A percentile compares a stretch with the other conserved stretches of the same genome.
phyloP scores from a whole-genome alignment of 2,329 filamentous ascomycete genomes.

The Orbilia javanica region DNA sequence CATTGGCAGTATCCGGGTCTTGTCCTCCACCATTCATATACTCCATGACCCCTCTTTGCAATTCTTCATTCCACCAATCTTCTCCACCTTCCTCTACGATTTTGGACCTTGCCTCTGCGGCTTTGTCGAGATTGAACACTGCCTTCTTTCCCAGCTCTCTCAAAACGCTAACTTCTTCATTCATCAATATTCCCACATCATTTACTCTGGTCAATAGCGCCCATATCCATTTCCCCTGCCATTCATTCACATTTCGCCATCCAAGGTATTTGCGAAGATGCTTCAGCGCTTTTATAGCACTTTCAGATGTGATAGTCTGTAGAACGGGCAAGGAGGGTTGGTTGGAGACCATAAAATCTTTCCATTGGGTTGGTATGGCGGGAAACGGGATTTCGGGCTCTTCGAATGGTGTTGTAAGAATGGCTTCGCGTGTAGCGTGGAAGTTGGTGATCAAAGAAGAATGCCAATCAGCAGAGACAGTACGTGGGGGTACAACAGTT shows the following conservation, averaged over 20 bases:
- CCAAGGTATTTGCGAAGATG: conserved; percentile 52
- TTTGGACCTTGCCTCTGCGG: conserved; percentile 54
- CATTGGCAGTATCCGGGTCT: conserved; percentile 2
- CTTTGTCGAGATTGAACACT: conserved; percentile 53
- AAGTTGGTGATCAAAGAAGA: conserved; percentile 39
- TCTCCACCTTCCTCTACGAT: conserved; percentile 29
- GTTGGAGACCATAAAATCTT: conserved; percentile 47
- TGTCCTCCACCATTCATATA: conserved; percentile 46
- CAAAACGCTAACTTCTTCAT: conserved; percentile 60
- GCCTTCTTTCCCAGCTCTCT: conserved; percentile 61
- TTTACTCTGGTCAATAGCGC: conserved; percentile 60
- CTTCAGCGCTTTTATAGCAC: conserved; percentile 51
- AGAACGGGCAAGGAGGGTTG: conserved; percentile 44
- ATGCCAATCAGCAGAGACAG: conserved; percentile 40
- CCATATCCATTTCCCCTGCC: conserved; percentile 61
- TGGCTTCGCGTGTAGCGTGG: conserved; percentile 47
- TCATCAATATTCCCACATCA: conserved; percentile 59
- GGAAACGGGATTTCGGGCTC: conserved; percentile 41
- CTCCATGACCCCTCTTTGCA: conserved; percentile 34
- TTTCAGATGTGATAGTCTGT: conserved; percentile 43
- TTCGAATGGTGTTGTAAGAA: conserved; percentile 44
- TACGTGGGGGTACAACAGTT: conserved; percentile 13
- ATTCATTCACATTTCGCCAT: conserved; percentile 50
- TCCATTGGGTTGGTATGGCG: conserved; percentile 37
- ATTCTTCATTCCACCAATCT: conserved; percentile 37